Percentiles rank a stretch among this genome's conserved stretches.
These are phyloP conservation scores for Isatis tinctoria DNA, from an alignment of 345 rosid species.

Conservation along the genomic window DNA sequence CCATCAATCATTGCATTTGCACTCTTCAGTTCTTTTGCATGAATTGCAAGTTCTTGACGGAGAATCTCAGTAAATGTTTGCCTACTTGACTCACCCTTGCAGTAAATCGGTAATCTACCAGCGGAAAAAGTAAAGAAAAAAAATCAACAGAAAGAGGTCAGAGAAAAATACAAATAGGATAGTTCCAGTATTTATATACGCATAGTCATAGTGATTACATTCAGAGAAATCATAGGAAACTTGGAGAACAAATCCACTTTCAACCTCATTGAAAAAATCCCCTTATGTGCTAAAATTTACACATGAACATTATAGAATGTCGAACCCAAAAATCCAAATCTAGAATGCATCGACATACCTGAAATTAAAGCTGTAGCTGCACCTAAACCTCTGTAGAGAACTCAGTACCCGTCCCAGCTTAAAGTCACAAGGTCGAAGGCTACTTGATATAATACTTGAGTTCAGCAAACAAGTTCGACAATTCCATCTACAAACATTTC, in stretches of 20 bases:
- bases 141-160: background rate
- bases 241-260: background rate
- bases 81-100: slow-evolving; percentile 35
- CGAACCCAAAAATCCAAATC: background rate
- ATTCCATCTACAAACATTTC: slow-evolving; percentile 57
- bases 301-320: background rate
- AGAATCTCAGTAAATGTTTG: slow-evolving; percentile 51
- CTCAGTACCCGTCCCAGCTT: slow-evolving; percentile 72
- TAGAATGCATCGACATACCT: slow-evolving; percentile 41
- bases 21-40: slow-evolving; percentile 57
- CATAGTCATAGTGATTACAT: background rate
- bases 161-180: background rate
- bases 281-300: background rate
- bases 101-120: slow-evolving; percentile 57
- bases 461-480: slow-evolving; percentile 61
- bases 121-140: background rate
- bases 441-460: slow-evolving; percentile 68
- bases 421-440: slow-evolving; percentile 82
- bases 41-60: slow-evolving; percentile 52
- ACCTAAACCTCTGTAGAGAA: slow-evolving; percentile 67
- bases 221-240: background rate
- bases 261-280: background rate
- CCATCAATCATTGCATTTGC: slow-evolving; percentile 84
- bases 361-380: slow-evolving; percentile 70
- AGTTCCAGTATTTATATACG: background rate